These are phyloP conservation scores for Pseudocercospora pini-densiflorae DNA, from an alignment of 2,329 filamentous ascomycete genomes.

Conservation along the genomic window DNA sequence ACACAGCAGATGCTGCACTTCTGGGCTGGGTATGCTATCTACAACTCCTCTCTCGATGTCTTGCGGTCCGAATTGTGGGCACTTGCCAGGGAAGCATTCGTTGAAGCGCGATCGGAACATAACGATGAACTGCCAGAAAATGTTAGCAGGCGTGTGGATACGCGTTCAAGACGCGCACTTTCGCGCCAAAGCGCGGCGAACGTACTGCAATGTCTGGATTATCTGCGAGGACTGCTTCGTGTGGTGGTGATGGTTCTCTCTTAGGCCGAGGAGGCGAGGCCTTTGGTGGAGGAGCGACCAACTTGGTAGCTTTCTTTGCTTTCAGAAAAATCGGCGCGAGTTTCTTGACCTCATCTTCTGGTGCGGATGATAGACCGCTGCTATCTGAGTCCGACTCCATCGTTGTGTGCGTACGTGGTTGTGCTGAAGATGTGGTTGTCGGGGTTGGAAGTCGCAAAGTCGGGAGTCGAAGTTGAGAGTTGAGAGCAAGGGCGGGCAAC, in stretches of 20 bases:
- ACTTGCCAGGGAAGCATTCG: slow-evolving; percentile 84
- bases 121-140: slow-evolving; percentile 77
- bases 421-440: slow-evolving; percentile 30
- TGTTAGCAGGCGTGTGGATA: slow-evolving; percentile 48
- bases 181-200: slow-evolving; percentile 43
- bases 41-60: slow-evolving; percentile 88
- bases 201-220: slow-evolving; percentile 91
- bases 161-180: slow-evolving; percentile 39
- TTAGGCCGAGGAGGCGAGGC: slow-evolving; percentile 56
- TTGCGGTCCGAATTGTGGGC: slow-evolving; percentile 90
- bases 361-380: slow-evolving; percentile 60
- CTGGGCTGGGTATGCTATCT: slow-evolving; percentile 77
- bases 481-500: slow-evolving; percentile 19
- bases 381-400: slow-evolving; percentile 58
- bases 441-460: slow-evolving; percentile 28
- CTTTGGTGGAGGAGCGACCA: slow-evolving; percentile 51
- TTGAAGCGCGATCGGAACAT: slow-evolving; percentile 96
- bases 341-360: slow-evolving; percentile 59
- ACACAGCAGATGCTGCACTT: slow-evolving; percentile 87
- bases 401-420: slow-evolving; percentile 41
- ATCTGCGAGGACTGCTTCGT: slow-evolving; percentile 88
- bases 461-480: slow-evolving; percentile 18
- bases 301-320: slow-evolving; percentile 47
- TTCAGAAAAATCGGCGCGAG: slow-evolving; percentile 44
- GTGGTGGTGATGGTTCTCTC: slow-evolving; percentile 83